Percentiles rank a stretch among this genome's conserved stretches.
phyloP scores from a whole-genome alignment of 106 monocot species.

The Iris macrosiphon region DNA sequence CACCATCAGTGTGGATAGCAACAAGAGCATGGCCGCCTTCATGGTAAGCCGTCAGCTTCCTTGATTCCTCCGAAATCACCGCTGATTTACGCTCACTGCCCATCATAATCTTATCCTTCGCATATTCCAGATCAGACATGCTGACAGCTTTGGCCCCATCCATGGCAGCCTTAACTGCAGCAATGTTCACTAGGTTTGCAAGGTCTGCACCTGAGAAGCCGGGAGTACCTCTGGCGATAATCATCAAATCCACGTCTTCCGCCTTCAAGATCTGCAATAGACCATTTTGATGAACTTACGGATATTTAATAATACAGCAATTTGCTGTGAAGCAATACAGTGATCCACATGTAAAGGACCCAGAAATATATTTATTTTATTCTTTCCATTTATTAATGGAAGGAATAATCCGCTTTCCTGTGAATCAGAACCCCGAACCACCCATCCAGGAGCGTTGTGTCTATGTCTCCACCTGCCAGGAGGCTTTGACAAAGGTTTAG shows the following conservation, averaged over 20 bases:
- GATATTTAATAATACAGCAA: no score
- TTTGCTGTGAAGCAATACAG: no score
- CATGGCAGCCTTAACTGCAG: constrained; percentile 97
- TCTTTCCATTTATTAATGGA: no score
- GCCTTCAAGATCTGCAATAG: constrained; percentile 60
- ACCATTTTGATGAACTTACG: constrained; percentile 11
- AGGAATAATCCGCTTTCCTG: no score
- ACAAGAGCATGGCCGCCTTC: constrained; percentile 99
- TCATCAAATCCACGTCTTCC: constrained; percentile 89
- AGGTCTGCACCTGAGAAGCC: constrained; percentile 98
- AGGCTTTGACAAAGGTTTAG: no score
- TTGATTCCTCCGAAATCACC: constrained; percentile 79
- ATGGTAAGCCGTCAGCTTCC: constrained; percentile 85
- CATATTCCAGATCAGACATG: constrained; percentile 89
- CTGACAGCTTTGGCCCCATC: constrained; percentile 93
- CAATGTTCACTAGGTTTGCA: constrained; percentile 91
- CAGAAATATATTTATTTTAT: no score
- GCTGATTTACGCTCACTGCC: constrained; percentile 97
- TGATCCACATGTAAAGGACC: no score
- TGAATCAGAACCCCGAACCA: no score
- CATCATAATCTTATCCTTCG: constrained; percentile 99
- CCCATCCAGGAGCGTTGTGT: no score
- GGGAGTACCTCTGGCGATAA: constrained; percentile 93
- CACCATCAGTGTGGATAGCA: constrained; percentile 88
- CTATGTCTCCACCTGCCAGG: no score